A percentile compares a stretch with the other conserved stretches of the same genome.
These are phyloP conservation scores for Pleurotus citrinopileatus DNA, from an alignment of 768 basidiomycete species.

Conservation along the genomic window DNA sequence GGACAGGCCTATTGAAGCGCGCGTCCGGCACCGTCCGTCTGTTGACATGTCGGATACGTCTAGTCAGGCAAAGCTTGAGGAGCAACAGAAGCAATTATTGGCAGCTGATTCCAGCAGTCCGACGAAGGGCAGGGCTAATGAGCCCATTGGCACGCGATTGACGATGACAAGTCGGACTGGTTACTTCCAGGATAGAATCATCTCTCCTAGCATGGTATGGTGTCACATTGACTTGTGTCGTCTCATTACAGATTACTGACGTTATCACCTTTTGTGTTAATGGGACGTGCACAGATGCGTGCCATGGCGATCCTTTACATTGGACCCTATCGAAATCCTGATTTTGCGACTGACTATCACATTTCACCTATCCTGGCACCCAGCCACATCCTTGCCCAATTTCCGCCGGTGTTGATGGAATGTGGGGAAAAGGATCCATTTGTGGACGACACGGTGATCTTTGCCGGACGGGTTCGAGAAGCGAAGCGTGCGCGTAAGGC, in stretches of 20 bases:
- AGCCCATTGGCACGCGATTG: conserved; percentile 79
- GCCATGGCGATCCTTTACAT: conserved; percentile 99
- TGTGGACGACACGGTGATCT: conserved; percentile 96
- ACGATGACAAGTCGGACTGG: conserved; percentile 96
- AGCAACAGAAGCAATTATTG: conserved; percentile 51
- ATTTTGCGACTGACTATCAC: conserved; percentile 93
- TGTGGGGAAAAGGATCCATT: conserved; percentile 95
- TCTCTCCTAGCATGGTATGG: conserved; percentile 94
- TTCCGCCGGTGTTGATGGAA: conserved; percentile 91
- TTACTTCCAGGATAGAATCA: conserved; percentile 90
- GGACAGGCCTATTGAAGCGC: conserved; percentile 72
- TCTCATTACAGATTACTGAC: not conserved
- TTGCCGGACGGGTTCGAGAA: conserved; percentile 91
- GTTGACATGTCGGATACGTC: conserved; percentile 15
- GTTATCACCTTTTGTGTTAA: conserved; percentile 9
- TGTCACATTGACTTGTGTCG: not conserved
- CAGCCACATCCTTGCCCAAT: conserved; percentile 77
- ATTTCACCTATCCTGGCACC: conserved; percentile 95
- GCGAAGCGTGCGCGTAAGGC: conserved; percentile 83
- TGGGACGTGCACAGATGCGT: conserved; percentile 95
- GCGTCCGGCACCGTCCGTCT: conserved; percentile 43
- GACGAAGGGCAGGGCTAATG: conserved; percentile 35
- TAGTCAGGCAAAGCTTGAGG: conserved; percentile 39
- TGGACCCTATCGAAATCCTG: conserved; percentile 90
- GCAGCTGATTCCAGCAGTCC: conserved; percentile 28